Evolutionary conservation across 345 rosid species (phyloP).

Genomic region (Linum tenue): DNA sequence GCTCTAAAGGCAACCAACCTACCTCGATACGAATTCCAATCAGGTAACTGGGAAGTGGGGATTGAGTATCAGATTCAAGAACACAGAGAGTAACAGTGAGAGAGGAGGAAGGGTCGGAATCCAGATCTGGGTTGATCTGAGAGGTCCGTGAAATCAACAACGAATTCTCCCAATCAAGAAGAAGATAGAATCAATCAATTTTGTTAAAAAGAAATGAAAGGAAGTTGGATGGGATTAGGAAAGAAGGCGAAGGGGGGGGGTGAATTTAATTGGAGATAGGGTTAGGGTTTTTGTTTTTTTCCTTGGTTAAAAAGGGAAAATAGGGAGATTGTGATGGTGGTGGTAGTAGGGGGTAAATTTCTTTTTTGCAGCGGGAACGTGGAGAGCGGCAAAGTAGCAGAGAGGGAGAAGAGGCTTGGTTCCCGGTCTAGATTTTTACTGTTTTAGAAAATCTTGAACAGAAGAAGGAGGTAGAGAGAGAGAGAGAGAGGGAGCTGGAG

Average conservation of each 20-base stretch:
- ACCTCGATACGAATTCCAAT: neutral
- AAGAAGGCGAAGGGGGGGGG: neutral
- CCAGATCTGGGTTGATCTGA: slow-evolving; percentile 32
- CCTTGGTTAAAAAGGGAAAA: slow-evolving; percentile 11
- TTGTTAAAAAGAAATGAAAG: neutral
- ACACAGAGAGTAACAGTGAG: slow-evolving; percentile 1
- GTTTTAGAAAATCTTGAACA: slow-evolving; percentile 13
- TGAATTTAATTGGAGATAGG: slow-evolving; percentile 33
- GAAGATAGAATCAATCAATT: neutral
- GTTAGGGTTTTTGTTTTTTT: slow-evolving; percentile 22
- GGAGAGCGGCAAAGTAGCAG: slow-evolving; percentile 54
- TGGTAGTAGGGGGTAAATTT: too few relatives aligned
- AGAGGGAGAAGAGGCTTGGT: slow-evolving; percentile 29
- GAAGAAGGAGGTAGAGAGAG: neutral
- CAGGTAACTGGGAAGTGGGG: neutral
- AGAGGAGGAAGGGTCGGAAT: slow-evolving; percentile 9
- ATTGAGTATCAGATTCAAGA: slow-evolving; percentile 13
- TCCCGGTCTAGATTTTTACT: slow-evolving; percentile 53
- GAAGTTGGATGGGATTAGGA: neutral
- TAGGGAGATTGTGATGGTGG: neutral
- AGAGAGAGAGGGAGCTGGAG: slow-evolving; percentile 4
- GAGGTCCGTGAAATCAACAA: neutral
- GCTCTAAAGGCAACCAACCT: neutral
- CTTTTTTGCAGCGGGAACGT: slow-evolving; percentile 32
- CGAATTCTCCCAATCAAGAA: neutral